Base-by-base conservation (phyloP, 176 grass and related monocot species). In the Aechmea fasciata region DNA sequence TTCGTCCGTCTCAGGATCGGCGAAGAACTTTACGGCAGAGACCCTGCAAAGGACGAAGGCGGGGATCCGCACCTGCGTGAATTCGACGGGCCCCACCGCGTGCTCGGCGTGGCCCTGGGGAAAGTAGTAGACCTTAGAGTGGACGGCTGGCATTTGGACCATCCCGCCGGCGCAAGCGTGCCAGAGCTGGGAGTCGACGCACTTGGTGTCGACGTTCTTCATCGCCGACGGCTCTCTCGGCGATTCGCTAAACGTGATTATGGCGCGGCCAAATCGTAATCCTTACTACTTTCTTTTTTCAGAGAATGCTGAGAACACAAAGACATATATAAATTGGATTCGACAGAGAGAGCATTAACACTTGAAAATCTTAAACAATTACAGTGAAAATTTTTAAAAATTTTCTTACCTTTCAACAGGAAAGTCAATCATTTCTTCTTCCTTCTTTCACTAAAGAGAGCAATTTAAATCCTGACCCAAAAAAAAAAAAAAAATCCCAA, bases 31-130 rank as follows among this genome's bases (percentile, higher is more conserved):
- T 11, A 96, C 87, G 59, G 81, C 79, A n/a, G 26, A 41, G 12
- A 96, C 89, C 10, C 83, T 72, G 79, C 89, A 96, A 29, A 74
- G 68, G 22, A 92, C 41, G 13, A 92, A 18, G 1, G 89, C 48
- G 11, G 86, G 83, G 47, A 89, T 74, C 64, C 53, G 71, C 1
- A 68, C 29, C 10, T 50, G 51, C 0, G 62, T 76, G 63, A 80
- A 70, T 79, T 91, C 77, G 15, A 76, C 73, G 69, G 68, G 13
- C 20, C 23, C 84, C 66, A 52, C 47, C 11, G 94, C 87, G 52
- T 99, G 90, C 95, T 99, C 95, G 8, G 85, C 87, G 82, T 99
- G 90, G 69, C 95, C 95, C 84, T 99, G 95, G 47, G 90, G 95
- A 78, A 94, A 99, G 90, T 93, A 99, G 82, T 90, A 90, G 8